These are phyloP conservation scores for Kingdonia uniflora DNA, from an alignment of 164 flowering plant genomes.

Conservation along the genomic window DNA sequence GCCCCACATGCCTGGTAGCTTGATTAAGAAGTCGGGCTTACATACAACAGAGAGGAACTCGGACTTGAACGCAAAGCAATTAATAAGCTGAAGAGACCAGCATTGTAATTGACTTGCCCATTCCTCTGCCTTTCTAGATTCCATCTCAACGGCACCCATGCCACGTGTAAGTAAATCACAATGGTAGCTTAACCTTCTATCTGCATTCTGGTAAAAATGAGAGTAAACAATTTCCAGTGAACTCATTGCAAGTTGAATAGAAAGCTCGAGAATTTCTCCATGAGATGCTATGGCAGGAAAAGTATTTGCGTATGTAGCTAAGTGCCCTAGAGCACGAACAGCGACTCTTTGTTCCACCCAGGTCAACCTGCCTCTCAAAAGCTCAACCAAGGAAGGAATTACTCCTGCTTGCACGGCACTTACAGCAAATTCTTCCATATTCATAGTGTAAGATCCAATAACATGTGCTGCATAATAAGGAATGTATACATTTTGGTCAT, in stretches of 20 bases:
- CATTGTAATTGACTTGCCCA: conserved; percentile 99
- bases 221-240: conserved; percentile 91
- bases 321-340: conserved; percentile 91
- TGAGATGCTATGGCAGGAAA: conserved; percentile 77
- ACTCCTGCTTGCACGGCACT: conserved; percentile 87
- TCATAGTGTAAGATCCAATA: conserved; percentile 98
- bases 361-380: conserved; percentile 83
- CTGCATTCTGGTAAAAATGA: conserved; percentile 81
- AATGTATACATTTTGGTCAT: conserved; percentile 91
- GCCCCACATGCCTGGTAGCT: conserved; percentile 98
- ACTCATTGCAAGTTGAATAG: conserved; percentile 89
- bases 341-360: conserved; percentile 99
- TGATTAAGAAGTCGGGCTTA: conserved; percentile 75
- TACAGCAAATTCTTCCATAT: conserved; percentile 96
- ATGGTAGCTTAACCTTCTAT: conserved; percentile 79
- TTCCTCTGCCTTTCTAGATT: conserved; percentile 97
- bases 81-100: conserved; percentile 98
- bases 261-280: conserved; percentile 87
- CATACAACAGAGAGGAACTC: conserved; percentile 88
- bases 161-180: conserved; percentile 99
- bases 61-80: conserved; percentile 93
- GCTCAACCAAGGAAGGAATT: conserved; percentile 84
- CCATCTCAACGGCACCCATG: conserved; percentile 99
- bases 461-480: conserved; percentile 99
- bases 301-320: conserved; percentile 85